Conservation (phyloP, 2,329 filamentous ascomycete species). For the Cladosporium sp. region DNA sequence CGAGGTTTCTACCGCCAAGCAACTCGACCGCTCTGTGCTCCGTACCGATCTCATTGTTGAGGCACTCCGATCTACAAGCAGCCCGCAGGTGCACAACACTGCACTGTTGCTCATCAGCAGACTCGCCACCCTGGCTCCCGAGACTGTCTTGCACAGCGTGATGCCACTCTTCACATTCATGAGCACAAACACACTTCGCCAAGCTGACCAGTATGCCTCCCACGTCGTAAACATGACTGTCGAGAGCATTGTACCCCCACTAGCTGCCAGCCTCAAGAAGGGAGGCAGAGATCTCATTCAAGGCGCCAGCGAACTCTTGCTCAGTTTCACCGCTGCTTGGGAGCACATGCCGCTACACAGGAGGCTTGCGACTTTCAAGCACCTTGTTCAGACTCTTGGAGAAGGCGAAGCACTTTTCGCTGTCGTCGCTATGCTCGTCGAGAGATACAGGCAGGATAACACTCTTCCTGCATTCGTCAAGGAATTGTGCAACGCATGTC, state of each 20-base stretch:
- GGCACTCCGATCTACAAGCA: conserved; percentile 83
- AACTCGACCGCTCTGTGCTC: conserved; percentile 75
- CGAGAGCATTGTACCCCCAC: conserved; percentile 86
- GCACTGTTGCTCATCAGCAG: conserved; percentile 85
- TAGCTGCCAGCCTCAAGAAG: conserved; percentile 81
- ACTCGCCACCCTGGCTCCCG: conserved; percentile 83
- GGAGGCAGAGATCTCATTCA: conserved; percentile 75
- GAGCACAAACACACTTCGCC: conserved; percentile 84
- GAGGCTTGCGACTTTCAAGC: conserved; percentile 77
- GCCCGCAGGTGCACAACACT: conserved; percentile 89
- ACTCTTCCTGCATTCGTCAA: conserved; percentile 73
- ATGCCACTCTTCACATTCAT: conserved; percentile 99
- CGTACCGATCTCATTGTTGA: conserved; percentile 90
- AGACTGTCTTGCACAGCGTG: conserved; percentile 90
- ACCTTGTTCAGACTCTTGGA: conserved; percentile 82
- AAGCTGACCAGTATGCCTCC: conserved; percentile 95
- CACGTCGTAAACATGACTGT: conserved; percentile 94
- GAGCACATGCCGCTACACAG: conserved; percentile 92
- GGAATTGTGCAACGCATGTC: conserved; percentile 72
- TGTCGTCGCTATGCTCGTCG: conserved; percentile 84
- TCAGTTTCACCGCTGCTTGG: conserved; percentile 94
- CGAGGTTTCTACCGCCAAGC: conserved; percentile 49
- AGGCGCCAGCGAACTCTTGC: conserved; percentile 83
- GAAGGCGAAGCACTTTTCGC: conserved; percentile 85
- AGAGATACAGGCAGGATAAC: conserved; percentile 79